Evolutionary conservation across 805 yeast species (phyloP), one percentile per base, ranked within the genome.

Genomic region (Aciculoconidium aculeatum): DNA sequence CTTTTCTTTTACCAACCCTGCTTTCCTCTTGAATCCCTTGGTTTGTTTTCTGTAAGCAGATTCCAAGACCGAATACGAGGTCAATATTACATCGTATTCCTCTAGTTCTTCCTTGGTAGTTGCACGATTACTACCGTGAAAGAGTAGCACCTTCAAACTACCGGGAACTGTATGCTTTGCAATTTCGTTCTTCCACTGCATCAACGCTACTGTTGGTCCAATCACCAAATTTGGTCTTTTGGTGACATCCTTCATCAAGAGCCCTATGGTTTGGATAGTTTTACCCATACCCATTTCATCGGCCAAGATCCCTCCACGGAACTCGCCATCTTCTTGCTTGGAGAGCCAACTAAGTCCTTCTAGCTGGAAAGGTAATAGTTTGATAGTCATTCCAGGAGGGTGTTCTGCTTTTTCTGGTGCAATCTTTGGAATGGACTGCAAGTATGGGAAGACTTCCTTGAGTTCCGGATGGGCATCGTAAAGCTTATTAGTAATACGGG

Each of bases 281-380:
- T 92, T 92, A 39, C 99, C 99, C 97, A 92, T 90, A 20, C 99
- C 99, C 99, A 92, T 92, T 57, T 92, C 99, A 62, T 92, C 99
- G 4, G 98, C 97, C 26, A 92, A 62, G 7, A 92, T 80, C 10
- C 97, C 98, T 15, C 98, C 98, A 10, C 72, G 67, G 54, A 81
- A 90, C 23, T 66, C 70, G 14, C 83, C 67, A 13, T 76, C 77
- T 49, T 90, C 97, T 57, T 90, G 97, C 27, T 75, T 67, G 9
- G 73, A 43, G 36, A 92, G 67, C 99, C 99, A 92, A 45, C 81
- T 73, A 27, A 92, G 63, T 11, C 98, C 98, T 61, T 92, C 99
- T 10, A 75, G 62, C 57, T 92, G 99, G 57, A 92, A 92, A 1
- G 96, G 97, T 16, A 92, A 63, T 21, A 92, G 55, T 16, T 67